phyloP scores from a whole-genome alignment of 2,329 filamentous ascomycete genomes.

The Drechmeria coniospora region DNA sequence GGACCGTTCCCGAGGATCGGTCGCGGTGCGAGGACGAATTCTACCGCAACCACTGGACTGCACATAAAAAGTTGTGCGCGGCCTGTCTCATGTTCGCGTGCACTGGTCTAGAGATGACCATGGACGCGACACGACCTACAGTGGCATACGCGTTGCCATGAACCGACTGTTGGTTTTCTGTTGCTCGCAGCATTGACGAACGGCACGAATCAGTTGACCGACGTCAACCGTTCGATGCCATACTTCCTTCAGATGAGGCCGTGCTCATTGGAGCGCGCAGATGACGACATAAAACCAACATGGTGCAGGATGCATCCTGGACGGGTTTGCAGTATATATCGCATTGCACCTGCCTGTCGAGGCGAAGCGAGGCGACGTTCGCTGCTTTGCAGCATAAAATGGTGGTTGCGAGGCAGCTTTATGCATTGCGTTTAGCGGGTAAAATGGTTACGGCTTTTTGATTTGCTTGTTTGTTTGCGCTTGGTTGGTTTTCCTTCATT shows the following conservation, averaged over 20 bases:
- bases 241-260: no score
- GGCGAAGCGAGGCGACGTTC: conserved; percentile 9
- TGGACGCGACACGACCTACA: neutral
- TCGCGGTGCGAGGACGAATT: no score
- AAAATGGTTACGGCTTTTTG: conserved; percentile 10
- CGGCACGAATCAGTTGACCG: neutral
- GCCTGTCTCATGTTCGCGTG: no score
- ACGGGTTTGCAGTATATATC: conserved; percentile 16
- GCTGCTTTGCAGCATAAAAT: conserved; percentile 12
- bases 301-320: conserved; percentile 6
- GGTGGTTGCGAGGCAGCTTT: conserved; percentile 16
- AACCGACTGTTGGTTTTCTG: no score
- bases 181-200: conserved; percentile 1
- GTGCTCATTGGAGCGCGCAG: neutral
- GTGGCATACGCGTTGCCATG: no score
- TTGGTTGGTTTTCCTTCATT: neutral
- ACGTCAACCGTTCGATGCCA: neutral
- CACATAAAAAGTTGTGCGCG: no score
- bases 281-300: conserved; percentile 4
- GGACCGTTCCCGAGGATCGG: no score
- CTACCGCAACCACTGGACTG: neutral
- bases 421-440: conserved; percentile 24
- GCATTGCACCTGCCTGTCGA: conserved; percentile 10
- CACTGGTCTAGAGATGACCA: no score
- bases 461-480: neutral